phyloP scores from a whole-genome alignment of 2,329 filamentous ascomycete genomes.

The Fusarium torulosum region DNA sequence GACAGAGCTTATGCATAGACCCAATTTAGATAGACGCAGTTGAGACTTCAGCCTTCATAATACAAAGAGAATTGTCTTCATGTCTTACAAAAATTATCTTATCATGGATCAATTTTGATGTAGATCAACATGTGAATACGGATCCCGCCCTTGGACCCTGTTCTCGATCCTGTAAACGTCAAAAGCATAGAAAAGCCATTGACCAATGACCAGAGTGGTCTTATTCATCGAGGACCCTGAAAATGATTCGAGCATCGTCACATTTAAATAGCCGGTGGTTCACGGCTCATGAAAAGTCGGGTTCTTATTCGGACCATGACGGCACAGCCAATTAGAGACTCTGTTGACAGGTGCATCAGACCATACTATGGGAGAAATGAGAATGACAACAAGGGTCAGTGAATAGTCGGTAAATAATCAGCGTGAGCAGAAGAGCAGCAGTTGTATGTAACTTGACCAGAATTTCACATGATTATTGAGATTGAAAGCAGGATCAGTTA shows the following conservation, averaged over 20 bases:
- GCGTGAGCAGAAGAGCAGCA: not conserved
- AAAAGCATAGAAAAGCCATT: conserved; percentile 27
- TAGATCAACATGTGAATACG: conserved; percentile 31
- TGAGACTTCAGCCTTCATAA: not conserved
- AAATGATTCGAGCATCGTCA: conserved; percentile 44
- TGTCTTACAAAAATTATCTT: conserved; percentile 1
- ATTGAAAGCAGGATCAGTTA: conserved; percentile 16
- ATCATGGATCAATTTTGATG: not conserved
- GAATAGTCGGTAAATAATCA: conserved; percentile 9
- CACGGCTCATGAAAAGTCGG: conserved; percentile 34
- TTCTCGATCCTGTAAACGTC: conserved; percentile 1
- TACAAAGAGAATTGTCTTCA: not conserved
- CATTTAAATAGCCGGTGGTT: conserved; percentile 28
- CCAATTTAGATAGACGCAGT: too few species aligned
- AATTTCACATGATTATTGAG: not conserved
- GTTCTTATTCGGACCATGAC: conserved; percentile 47
- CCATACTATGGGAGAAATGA: conserved; percentile 30
- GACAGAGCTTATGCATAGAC: too few species aligned
- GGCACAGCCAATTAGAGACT: conserved; percentile 30
- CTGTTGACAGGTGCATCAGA: conserved; percentile 37
- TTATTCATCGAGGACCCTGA: conserved; percentile 48
- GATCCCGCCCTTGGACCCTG: conserved; percentile 6
- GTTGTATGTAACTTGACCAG: not conserved
- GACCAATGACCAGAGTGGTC: conserved; percentile 43
- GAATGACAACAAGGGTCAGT: conserved; percentile 11